A percentile compares a stretch with the other conserved stretches of the same genome.
phyloP scores from a whole-genome alignment of 371 early-diverging fungal species.

The Mucor racemosus region DNA sequence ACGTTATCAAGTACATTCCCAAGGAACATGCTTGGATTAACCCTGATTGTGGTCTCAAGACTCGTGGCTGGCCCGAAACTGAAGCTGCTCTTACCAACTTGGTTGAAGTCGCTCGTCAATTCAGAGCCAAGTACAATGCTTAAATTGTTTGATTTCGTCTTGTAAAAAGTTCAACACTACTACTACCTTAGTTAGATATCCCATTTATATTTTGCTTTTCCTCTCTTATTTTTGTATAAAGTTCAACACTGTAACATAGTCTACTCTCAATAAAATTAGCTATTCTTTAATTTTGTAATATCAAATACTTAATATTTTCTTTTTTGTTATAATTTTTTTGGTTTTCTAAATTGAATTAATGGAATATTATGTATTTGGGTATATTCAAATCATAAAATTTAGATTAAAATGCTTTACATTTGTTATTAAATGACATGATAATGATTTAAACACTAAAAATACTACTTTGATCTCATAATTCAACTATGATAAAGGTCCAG shows the following conservation, averaged over 20 bases:
- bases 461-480: no score
- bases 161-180: constrained; percentile 30
- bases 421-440: no score
- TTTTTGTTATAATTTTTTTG: no score
- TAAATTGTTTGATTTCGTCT: constrained; percentile 5
- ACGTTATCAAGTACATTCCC: constrained; percentile 78
- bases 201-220: background rate
- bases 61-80: constrained; percentile 93
- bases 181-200: constrained; percentile 19
- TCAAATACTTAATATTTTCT: constrained; percentile 8
- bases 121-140: constrained; percentile 52
- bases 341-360: no score
- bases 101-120: constrained; percentile 78
- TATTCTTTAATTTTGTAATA: constrained; percentile 17
- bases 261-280: constrained; percentile 14
- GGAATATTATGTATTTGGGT: no score
- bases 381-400: no score
- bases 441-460: no score
- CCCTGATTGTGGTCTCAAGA: constrained; percentile 98
- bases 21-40: constrained; percentile 91
- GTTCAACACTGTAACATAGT: constrained; percentile 38
- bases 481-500: no score
- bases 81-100: constrained; percentile 87
- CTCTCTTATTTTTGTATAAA: constrained; percentile 20
- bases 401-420: no score